Base-by-base conservation (phyloP, 805 yeast species). In the Kodamaea sagamina region DNA sequence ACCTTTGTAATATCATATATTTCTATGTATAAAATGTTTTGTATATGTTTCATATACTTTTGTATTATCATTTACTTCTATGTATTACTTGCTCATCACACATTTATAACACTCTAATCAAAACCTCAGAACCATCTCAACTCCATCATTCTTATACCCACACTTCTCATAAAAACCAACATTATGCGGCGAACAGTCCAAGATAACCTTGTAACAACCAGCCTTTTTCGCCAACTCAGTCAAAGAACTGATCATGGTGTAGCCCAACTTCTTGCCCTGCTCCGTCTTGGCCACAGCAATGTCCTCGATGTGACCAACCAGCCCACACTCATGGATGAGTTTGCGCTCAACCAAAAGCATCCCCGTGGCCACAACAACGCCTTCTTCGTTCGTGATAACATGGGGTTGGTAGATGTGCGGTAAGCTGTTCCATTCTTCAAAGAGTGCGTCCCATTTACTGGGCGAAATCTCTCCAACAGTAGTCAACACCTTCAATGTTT, bases 241-340 rank as follows among this genome's bases (percentile, higher is more conserved):
- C 57, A 92, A 71, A 6, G 77, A 68, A 12, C 72, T 67, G 51
- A 92, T 86, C 63, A 92, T 61, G 12, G 73, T 65, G 51, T 74
- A 69, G 0, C 99, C 99, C 36, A 92, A 68, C 52, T 79, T 79
- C 58, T 84, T 82, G 5, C 99, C 99, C 58, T 90, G 97, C 59
- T 86, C 86, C 13, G 73, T 66, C 22, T 62, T 59, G 13, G 81
- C 73, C 3, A 92, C 95, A 1, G 97, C 84, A 47, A 92, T 92
- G 61, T 92, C 99, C 58, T 92, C 99, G 49, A 92, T 85, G 66
- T 92, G 98, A 1, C 98, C 98, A 4, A 88, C 95, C 41, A 75
- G 63, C 0, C 96, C 95, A 61, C 93, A 81, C 29, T 70, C 78
- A 64, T 92, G 99, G 49, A 93, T 89, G 49, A 84, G 66, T 62